These are phyloP conservation scores for Geosmithia morbida DNA, from an alignment of 2,329 filamentous ascomycete genomes.

Conservation along the genomic window DNA sequence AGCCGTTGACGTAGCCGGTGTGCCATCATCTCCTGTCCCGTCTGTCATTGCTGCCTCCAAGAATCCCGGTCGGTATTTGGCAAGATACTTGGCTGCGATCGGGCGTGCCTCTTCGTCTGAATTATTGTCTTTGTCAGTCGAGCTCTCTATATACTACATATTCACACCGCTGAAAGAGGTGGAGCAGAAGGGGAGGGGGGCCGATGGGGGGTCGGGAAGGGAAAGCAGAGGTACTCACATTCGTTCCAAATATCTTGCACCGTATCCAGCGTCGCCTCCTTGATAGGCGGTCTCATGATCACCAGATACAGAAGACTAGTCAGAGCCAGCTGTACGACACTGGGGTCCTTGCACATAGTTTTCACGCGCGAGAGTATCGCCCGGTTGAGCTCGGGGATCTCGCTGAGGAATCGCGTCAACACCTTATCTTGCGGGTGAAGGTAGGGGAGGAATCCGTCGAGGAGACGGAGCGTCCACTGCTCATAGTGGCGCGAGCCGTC, in stretches of 20 bases:
- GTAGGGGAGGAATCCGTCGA: slow-evolving; percentile 82
- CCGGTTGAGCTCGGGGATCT: slow-evolving; percentile 67
- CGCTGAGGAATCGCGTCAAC: slow-evolving; percentile 78
- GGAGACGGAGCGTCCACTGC: slow-evolving; percentile 62
- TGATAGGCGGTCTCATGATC: slow-evolving; percentile 52
- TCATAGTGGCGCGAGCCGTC: slow-evolving; percentile 56
- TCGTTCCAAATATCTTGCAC: slow-evolving; percentile 54
- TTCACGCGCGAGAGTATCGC: slow-evolving; percentile 62
- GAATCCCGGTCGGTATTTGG: slow-evolving; percentile 44
- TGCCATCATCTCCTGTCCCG: slow-evolving; percentile 6
- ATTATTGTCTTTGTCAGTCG: too few relatives aligned
- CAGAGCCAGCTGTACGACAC: slow-evolving; percentile 46
- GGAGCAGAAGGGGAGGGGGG: neutral
- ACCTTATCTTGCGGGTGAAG: slow-evolving; percentile 85
- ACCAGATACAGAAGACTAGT: slow-evolving; percentile 53
- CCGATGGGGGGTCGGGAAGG: too few relatives aligned
- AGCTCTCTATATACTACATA: neutral
- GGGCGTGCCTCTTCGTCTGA: slow-evolving; percentile 48
- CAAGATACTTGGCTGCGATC: slow-evolving; percentile 47
- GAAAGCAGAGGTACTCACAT: slow-evolving; percentile 30
- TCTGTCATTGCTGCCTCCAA: slow-evolving; percentile 16
- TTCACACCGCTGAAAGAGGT: neutral
- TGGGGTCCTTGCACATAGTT: slow-evolving; percentile 50
- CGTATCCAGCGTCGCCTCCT: slow-evolving; percentile 47
- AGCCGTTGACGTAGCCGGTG: slow-evolving; percentile 15